Percentiles rank a stretch among this genome's conserved stretches.
These are phyloP conservation scores for Citrus cavaleriei DNA, from an alignment of 345 rosid genomes.

Conservation along the genomic window DNA sequence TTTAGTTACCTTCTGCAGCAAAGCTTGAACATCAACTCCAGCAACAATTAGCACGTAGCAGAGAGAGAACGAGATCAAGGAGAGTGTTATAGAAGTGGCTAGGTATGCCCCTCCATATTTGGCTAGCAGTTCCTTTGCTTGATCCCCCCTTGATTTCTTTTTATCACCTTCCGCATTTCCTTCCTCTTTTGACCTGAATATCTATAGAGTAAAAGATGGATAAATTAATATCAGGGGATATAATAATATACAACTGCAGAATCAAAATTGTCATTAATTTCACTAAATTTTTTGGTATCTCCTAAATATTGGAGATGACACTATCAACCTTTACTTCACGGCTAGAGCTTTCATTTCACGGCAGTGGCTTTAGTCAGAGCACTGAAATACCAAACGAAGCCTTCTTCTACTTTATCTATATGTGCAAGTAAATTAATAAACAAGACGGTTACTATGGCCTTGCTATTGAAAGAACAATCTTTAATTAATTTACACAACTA, in stretches of 20 bases:
- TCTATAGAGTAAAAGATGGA: constrained; percentile 31
- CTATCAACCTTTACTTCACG: too few relatives aligned
- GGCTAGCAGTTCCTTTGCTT: constrained; percentile 75
- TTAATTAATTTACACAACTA: neutral
- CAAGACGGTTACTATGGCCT: too few relatives aligned
- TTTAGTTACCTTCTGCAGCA: constrained; percentile 56
- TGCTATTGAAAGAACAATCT: neutral
- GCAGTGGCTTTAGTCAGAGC: too few relatives aligned
- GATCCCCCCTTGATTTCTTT: constrained; percentile 64
- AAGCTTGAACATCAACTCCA: constrained; percentile 74
- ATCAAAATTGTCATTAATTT: neutral
- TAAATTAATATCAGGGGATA: neutral
- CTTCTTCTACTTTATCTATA: neutral
- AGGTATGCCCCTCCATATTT: constrained; percentile 96
- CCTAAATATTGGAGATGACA: too few relatives aligned
- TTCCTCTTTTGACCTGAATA: constrained; percentile 70
- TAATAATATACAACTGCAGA: neutral
- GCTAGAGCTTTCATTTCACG: too few relatives aligned
- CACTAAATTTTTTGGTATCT: too few relatives aligned
- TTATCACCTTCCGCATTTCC: constrained; percentile 32
- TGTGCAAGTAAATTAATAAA: neutral
- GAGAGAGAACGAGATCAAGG: constrained; percentile 73
- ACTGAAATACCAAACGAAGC: too few relatives aligned
- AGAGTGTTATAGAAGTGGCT: constrained; percentile 87
- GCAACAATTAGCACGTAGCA: constrained; percentile 65